Percentiles rank a stretch among this genome's conserved stretches.
These are phyloP conservation scores for Beauveria bassiana DNA, from an alignment of 2,329 filamentous ascomycete genomes.

Conservation along the genomic window DNA sequence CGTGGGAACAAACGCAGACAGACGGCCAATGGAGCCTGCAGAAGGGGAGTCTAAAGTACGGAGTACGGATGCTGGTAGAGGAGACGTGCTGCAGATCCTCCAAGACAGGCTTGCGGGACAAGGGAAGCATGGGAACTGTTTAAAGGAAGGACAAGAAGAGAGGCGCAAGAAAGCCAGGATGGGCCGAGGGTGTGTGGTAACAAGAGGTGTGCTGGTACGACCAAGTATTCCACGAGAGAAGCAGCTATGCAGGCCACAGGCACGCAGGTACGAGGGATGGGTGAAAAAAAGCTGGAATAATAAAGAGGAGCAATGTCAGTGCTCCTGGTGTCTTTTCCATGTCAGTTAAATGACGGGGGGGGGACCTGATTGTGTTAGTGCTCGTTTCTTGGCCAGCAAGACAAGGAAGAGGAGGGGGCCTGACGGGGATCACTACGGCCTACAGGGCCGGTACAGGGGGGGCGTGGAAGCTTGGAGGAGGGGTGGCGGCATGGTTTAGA, in stretches of 20 bases:
- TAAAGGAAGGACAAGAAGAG: not conserved
- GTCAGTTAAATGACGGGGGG: not conserved
- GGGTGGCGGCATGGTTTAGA: not conserved
- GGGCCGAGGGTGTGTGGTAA: not conserved
- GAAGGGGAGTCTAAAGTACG: not conserved
- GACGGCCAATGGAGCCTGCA: not conserved
- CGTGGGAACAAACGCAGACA: slow-evolving; percentile 1
- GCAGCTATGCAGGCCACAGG: not conserved
- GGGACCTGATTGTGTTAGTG: slow-evolving; percentile 3
- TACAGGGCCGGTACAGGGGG: not conserved
- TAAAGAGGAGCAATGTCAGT: not conserved
- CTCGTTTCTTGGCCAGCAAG: not conserved
- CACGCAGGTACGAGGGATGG: not conserved
- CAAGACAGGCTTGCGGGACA: not conserved
- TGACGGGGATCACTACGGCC: too few species aligned
- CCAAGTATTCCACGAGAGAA: not conserved
- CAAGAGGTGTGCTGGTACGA: not conserved
- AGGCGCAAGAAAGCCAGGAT: not conserved
- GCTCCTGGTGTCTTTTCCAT: not conserved
- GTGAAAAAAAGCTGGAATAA: not conserved
- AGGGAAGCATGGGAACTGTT: not conserved
- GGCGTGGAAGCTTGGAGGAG: not conserved
- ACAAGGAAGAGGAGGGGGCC: not conserved
- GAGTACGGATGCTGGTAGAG: not conserved
- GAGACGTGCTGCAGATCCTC: not conserved